phyloP scores from a whole-genome alignment of 2,329 filamentous ascomycete species.

The Calonectria pseudoreteaudii region DNA sequence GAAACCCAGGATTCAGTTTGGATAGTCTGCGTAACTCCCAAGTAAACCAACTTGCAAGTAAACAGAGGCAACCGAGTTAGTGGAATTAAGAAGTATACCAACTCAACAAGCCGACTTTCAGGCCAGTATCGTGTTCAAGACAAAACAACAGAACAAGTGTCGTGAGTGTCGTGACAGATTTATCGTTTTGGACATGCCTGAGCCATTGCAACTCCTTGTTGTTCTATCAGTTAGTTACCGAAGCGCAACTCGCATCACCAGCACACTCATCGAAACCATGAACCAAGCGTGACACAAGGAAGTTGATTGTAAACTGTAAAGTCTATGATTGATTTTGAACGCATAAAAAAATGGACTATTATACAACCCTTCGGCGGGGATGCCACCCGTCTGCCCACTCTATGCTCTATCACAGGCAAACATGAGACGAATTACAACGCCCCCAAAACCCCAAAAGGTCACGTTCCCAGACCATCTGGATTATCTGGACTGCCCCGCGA shows the following conservation, averaged over 20 bases:
- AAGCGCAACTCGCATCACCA: not conserved
- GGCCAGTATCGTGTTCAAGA: not conserved
- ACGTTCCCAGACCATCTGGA: conserved; percentile 33
- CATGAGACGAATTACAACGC: conserved; percentile 38
- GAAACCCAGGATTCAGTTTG: not conserved
- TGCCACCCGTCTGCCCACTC: conserved; percentile 42
- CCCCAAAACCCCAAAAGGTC: conserved; percentile 35
- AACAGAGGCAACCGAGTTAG: no score
- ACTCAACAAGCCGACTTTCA: not conserved
- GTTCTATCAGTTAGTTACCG: not conserved
- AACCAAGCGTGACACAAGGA: not conserved
- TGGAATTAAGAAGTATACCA: no score
- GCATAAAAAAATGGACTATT: conserved; percentile 42
- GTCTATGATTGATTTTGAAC: conserved; percentile 38
- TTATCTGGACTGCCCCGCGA: conserved; percentile 31
- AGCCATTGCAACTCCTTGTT: not conserved
- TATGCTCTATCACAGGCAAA: conserved; percentile 40
- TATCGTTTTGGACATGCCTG: not conserved
- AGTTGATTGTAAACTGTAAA: conserved; percentile 26
- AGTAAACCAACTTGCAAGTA: no score
- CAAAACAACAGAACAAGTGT: not conserved
- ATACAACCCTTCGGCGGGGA: conserved; percentile 41
- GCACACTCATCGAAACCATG: not conserved
- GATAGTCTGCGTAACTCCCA: not conserved
- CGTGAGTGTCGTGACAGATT: not conserved